phyloP scores from a whole-genome alignment of 495 filamentous ascomycete genomes.

The Tuber magnatum region DNA sequence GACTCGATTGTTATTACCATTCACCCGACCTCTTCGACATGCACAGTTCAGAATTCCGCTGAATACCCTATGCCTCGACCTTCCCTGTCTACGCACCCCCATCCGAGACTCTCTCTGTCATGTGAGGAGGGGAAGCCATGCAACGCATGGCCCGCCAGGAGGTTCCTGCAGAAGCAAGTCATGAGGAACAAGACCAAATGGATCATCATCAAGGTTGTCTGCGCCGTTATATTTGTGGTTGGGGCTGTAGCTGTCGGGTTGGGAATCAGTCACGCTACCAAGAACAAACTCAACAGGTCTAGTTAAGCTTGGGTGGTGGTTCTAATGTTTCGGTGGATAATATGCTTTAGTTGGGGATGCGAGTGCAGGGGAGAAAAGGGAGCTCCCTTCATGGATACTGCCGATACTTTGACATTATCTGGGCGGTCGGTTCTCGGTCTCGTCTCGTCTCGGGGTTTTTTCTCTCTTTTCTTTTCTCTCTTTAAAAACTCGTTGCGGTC shows the following conservation, averaged over 20 bases:
- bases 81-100: slow-evolving; percentile 26
- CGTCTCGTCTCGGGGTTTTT: background rate
- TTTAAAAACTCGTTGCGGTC: background rate
- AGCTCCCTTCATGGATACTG: background rate
- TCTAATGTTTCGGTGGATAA: background rate
- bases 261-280: slow-evolving; percentile 38
- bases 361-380: background rate
- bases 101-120: slow-evolving; percentile 27
- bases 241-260: slow-evolving; percentile 39
- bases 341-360: background rate
- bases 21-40: slow-evolving; percentile 26
- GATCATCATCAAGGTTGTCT: slow-evolving; percentile 38
- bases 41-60: slow-evolving; percentile 18
- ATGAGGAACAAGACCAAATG: slow-evolving; percentile 39
- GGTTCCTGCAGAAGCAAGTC: slow-evolving; percentile 34
- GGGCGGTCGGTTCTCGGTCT: background rate
- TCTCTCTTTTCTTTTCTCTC: background rate
- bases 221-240: slow-evolving; percentile 36
- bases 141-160: slow-evolving; percentile 36
- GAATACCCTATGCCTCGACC: slow-evolving; percentile 27
- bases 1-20: slow-evolving; percentile 37
- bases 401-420: background rate
- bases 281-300: background rate
- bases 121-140: slow-evolving; percentile 30
- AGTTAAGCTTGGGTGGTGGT: background rate